These are phyloP conservation scores for Debaryomyces singareniensis DNA, from an alignment of 1,139 yeast genomes.

Conservation along the genomic window DNA sequence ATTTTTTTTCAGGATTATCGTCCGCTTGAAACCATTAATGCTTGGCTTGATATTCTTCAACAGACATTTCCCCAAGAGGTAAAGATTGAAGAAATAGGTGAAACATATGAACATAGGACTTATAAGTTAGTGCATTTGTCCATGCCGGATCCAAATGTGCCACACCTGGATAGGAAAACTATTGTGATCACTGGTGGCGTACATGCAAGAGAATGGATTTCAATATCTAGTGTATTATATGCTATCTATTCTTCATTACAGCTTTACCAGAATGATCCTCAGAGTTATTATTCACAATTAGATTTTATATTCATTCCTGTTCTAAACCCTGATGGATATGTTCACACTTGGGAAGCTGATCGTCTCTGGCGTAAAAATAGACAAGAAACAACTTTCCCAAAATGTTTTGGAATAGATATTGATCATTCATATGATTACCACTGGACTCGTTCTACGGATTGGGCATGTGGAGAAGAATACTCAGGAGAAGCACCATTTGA, in stretches of 20 bases:
- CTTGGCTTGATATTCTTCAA: constrained; percentile 61
- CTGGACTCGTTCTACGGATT: constrained; percentile 58
- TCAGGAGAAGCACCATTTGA: constrained; percentile 74
- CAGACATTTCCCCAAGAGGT: constrained; percentile 53
- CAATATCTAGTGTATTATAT: constrained; percentile 64
- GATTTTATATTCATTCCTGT: constrained; percentile 79
- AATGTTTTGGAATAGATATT: constrained; percentile 78
- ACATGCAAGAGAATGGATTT: constrained; percentile 90
- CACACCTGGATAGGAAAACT: constrained; percentile 50
- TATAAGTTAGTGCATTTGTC: constrained; percentile 61
- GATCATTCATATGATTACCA: constrained; percentile 80
- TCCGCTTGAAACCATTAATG: constrained; percentile 59
- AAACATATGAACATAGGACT: constrained; percentile 67
- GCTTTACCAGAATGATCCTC: constrained; percentile 39
- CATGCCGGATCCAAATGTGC: constrained; percentile 31
- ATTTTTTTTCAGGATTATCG: constrained; percentile 68
- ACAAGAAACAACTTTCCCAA: constrained; percentile 61
- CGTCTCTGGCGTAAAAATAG: constrained; percentile 88
- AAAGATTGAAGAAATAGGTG: constrained; percentile 60
- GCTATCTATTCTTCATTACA: constrained; percentile 50
- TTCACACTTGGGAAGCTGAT: constrained; percentile 71
- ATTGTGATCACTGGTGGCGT: constrained; percentile 78
- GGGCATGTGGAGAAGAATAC: constrained; percentile 80
- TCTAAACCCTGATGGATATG: constrained; percentile 88
- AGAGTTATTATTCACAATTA: constrained; percentile 32